Base-by-base conservation (phyloP, 371 early-diverging fungal genomes). In the Catenaria anguillulae region DNA sequence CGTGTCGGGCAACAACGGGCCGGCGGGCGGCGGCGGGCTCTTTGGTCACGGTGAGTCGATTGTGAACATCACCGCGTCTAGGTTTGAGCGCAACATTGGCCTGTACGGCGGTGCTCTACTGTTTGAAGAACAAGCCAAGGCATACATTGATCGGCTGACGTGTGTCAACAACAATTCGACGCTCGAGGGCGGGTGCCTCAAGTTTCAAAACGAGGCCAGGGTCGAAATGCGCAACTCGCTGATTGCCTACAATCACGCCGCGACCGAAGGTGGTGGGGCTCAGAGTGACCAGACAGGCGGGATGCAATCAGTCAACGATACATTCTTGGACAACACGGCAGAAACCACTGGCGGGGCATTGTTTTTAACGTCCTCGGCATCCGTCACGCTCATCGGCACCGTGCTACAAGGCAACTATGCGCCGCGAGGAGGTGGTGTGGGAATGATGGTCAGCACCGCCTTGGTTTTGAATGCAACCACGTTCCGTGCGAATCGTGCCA, bases 141-240 rank as follows among this genome's bases (percentile, higher is more conserved):
- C 36, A 34, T 33, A 33, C 15, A 21, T 35, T 13, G 26, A 24
- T 4, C n/a, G 26, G 24, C 8, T 33, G 17, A 2, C 12, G 31
- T 58, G 33, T 24, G 19, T 10, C 15, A 10, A 21, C 40, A 58
- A 58, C 31, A 6, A 12, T n/a, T 34, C 37, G 6, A 24, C 13
- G 29, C 58, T 58, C 26, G 58, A 58, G 8, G 58, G 40, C 31
- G 58, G 58, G 6, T 33, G 58, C 19, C 15, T 35, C 58, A 58
- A 58, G 43, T 12, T 29, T 4, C 31, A 24, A 24, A 24, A 31
- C 26, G 24, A 17, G 15, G 24, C 13, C 21, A 24, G 0, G 17
- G 15, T 58, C 8, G 26, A 24, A 2, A 4, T 35, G 5, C 13
- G 15, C 58, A 36, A 58, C 58, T 34, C 58, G 36, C 10, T 13